Base-by-base conservation (phyloP, 2,329 filamentous ascomycete genomes). In the Talaromyces sp. region DNA sequence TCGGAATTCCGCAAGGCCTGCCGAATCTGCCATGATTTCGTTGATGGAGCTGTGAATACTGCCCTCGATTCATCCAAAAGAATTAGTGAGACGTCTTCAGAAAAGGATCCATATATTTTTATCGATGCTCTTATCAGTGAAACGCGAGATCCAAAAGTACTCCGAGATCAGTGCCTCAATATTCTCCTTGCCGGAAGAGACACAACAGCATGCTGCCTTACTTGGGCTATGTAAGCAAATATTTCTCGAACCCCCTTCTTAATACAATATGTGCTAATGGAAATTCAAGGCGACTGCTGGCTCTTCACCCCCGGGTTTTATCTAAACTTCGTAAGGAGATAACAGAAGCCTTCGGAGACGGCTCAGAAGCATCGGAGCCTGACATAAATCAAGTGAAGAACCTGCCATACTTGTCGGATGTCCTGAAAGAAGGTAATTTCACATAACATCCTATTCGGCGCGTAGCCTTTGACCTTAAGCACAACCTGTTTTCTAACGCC, bases 81-180 rank as follows among this genome's bases (percentile, higher is more conserved):
- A 3, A 27, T 13, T n/a, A 16, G 19, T 33, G 24, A 10, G 6
- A 4, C 27, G 20, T 27, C 32, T 14, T 20, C 49, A 35, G 37
- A 45, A n/a, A 19, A 39, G 24, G 32, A 48, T 11, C 32, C 52
- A 6, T 64, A 66, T 36, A 44, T 58, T 10, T 65, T 66, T 29
- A 52, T 66, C 27, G 56, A 63, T 43, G 55, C 51, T 22, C 49
- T 64, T 40, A 51, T 57, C 16, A 47, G 55, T 42, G 52, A 58
- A 22, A 59, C 36, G 17, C 62, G 62, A 27, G 36, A 19, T 52
- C 52, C 46, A 47, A 5, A 47, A 49, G 10, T 49, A 58, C 67
- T 78, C 37, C 60, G 67, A n/a, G 64, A 68, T 47, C 66, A 68
- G 50, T 46, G 68, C 11, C 39, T 70, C 19, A 68, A 69, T 32